Evolutionary conservation across 2,329 filamentous ascomycete genomes (phyloP), one percentile per base, ranked within the genome.

Genomic region (Lecanicillium sp.): DNA sequence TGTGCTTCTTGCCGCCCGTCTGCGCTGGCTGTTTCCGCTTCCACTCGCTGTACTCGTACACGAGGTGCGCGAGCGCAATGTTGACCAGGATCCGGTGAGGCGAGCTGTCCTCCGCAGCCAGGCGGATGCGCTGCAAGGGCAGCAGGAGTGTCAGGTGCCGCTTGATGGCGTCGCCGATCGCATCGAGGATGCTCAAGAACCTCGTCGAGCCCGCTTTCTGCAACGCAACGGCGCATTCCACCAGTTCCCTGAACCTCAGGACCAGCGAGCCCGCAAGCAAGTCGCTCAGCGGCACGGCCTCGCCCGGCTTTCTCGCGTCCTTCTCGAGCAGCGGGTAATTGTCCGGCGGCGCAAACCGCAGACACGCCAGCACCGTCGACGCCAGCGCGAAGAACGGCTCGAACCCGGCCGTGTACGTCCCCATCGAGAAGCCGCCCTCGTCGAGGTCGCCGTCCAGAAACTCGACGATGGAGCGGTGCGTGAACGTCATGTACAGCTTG

Each of bases 391-490:
- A 33, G n/a, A 47, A 40, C 2, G 44, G 35, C 32, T 40, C 19
- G n/a, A 47, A 47, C n/a, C n/a, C 19, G 4, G 12, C 20, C 7
- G 40, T 4, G 20, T 47, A 47, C 4, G 3, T 8, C 4, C 24
- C 24, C 44, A 47, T 47, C n/a, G n/a, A n/a, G n/a, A n/a, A n/a
- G 17, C 7, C 3, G 14, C 19, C 36, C 12, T n/a, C 2, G 4
- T 35, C 43, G 11, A 17, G 2, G 3, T 17, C 15, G n/a, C 17
- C 17, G 5, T 33, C 20, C 1, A 47, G 24, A 9, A 39, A 47
- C 44, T 47, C 44, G 14, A 47, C 44, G 12, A 47, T 27, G n/a
- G 44, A 47, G 2, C 44, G 35, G 14, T 47, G 44, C 12, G 44
- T 47, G 19, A 47, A 21, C 5, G 44, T 24, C 4, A 39, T 24